These are phyloP conservation scores for Tolypocladium endophyticum DNA, from an alignment of 2,329 filamentous ascomycete genomes.

Conservation along the genomic window DNA sequence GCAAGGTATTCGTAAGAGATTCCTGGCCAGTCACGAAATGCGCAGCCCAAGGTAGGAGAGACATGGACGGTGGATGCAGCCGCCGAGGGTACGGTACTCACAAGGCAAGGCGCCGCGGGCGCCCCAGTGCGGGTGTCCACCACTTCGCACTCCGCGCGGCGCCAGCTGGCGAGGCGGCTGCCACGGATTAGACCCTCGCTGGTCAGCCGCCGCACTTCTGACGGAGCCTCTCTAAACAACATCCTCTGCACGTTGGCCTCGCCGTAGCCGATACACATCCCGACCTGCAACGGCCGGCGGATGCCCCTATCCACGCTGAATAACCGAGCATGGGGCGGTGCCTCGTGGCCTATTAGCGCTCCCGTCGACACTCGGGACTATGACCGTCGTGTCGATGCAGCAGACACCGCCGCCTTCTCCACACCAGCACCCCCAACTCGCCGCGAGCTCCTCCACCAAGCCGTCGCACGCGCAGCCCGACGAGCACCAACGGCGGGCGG, in stretches of 20 bases:
- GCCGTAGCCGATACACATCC: neutral
- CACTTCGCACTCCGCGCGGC: neutral
- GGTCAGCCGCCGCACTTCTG: neutral
- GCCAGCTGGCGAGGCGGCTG: neutral
- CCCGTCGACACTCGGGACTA: constrained; percentile 1
- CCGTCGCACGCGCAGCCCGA: constrained; percentile 12
- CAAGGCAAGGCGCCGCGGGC: neutral
- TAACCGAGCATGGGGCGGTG: constrained; percentile 2
- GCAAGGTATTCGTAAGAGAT: neutral
- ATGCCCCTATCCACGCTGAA: neutral
- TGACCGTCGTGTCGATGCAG: constrained; percentile 7
- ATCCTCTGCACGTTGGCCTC: neutral
- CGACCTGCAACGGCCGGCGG: neutral
- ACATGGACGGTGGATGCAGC: neutral
- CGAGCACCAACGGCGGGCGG: constrained; percentile 8
- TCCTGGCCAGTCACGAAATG: neutral
- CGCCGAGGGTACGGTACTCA: neutral
- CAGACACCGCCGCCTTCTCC: constrained; percentile 8
- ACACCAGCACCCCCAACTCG: constrained; percentile 3
- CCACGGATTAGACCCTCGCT: neutral
- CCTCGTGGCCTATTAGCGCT: neutral
- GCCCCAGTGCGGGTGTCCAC: neutral
- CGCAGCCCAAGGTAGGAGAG: neutral
- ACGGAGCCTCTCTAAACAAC: neutral
- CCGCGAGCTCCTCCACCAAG: constrained; percentile 15